These are phyloP conservation scores for Theobroma grandiflorum DNA, from an alignment of 441 rosid genomes.

Conservation along the genomic window DNA sequence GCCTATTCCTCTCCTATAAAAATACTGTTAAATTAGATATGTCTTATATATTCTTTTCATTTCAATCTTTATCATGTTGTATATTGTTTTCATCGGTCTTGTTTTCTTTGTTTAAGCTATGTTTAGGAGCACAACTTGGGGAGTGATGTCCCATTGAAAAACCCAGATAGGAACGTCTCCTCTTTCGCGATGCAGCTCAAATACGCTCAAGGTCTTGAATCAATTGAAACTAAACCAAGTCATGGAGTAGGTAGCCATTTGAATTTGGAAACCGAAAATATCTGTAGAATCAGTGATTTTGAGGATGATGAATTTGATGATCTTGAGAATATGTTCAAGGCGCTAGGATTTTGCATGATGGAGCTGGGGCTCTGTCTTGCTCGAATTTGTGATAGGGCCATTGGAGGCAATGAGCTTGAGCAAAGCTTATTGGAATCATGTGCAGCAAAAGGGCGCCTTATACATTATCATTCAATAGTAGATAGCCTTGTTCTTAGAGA, in stretches of 20 bases:
- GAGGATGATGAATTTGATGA: slow-evolving; percentile 49
- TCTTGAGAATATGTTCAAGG: slow-evolving; percentile 60
- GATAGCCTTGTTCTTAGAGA: slow-evolving; percentile 54
- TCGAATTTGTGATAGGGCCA: slow-evolving; percentile 68
- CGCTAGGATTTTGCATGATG: slow-evolving; percentile 82
- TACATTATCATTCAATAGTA: slow-evolving; percentile 79
- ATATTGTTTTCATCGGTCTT: slow-evolving; percentile 2
- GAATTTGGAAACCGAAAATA: background rate
- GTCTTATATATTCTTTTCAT: background rate
- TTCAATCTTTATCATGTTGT: background rate
- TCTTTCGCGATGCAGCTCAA: slow-evolving; percentile 83
- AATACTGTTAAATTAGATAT: background rate
- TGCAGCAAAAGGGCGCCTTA: slow-evolving; percentile 83
- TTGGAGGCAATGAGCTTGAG: slow-evolving; percentile 76
- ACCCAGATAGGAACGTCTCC: slow-evolving; percentile 78
- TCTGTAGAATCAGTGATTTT: slow-evolving; percentile 22
- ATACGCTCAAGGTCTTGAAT: slow-evolving; percentile 42
- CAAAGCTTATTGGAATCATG: slow-evolving; percentile 71
- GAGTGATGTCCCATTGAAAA: slow-evolving; percentile 85
- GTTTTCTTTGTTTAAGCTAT: slow-evolving; percentile 14
- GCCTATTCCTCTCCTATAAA: background rate
- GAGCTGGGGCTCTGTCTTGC: slow-evolving; percentile 75
- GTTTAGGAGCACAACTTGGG: slow-evolving; percentile 79
- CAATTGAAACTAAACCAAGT: slow-evolving; percentile 28
- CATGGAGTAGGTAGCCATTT: slow-evolving; percentile 9